Evolutionary conservation across 164 flowering plant species (phyloP), one percentile per base, ranked within the genome.

Genomic region (Nymphaea colorata): DNA sequence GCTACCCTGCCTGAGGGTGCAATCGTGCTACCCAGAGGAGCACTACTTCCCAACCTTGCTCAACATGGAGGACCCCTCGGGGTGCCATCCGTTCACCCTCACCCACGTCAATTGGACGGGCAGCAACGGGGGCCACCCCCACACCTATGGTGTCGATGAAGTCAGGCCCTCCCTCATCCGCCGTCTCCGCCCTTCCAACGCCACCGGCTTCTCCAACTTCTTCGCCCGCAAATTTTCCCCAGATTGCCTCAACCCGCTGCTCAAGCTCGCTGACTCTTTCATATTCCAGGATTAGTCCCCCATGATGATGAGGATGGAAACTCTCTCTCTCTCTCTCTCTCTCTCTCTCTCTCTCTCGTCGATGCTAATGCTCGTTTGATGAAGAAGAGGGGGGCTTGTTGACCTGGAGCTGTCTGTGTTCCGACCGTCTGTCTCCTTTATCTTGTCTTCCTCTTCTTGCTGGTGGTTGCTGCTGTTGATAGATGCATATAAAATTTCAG

Each of bases 91-190:
- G 0, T 90, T 76, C 68, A 86, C 93, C 0, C 76, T 93, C 5
- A 93, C 96, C 0, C 69, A 82, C 51, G 98, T 93, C 44, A 93
- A 93, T 69, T 93, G 98, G 98, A 93, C 96, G 0, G 96, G 82
- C 0, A 85, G 86, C 25, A 66, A 69, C 2, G 74, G 78, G 43
- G 98, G 98, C 3, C 98, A 93, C 69, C 98, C 98, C 0, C 81
- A 93, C 68, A 84, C 87, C 0, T 93, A 90, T 64, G 57, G 53
- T 6, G 85, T 90, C 0, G 62, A 61, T 0, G 96, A 93, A 68
- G 76, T 93, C 7, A 83, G 90, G 10, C 59, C 84, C 4, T 78
- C 76, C 64, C 85, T 93, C 17, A 77, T 93, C 55, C 60, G 75
- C 44, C 71, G 43, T 66, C 80, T 93, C 12, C 71, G 98, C 74